Percentiles rank a stretch among this genome's conserved stretches.
Conservation (phyloP, 768 basidiomycete genomes). For the Lepiota venenata region DNA sequence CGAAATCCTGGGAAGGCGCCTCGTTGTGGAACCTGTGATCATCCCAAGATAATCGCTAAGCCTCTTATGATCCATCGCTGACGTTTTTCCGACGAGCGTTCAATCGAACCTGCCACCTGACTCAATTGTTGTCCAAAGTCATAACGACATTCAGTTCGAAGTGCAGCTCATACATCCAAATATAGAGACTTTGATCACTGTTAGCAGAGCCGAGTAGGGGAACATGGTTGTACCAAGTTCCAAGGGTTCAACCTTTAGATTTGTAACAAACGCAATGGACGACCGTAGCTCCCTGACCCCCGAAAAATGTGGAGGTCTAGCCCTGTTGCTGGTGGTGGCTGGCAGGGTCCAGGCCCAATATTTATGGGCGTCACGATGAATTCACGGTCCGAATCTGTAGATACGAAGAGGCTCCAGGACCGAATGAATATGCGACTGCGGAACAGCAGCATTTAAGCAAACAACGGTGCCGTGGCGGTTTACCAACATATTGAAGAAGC, state of each 20-base stretch:
- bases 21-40: slow-evolving; percentile 1
- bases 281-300: too few species aligned
- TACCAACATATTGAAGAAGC: neutral
- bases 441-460: neutral
- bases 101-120: neutral
- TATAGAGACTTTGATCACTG: neutral
- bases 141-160: neutral
- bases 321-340: neutral
- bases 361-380: neutral
- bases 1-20: neutral
- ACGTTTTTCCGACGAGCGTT: neutral
- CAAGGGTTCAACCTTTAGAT: neutral
- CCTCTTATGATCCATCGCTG: neutral
- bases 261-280: too few species aligned
- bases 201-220: neutral
- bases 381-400: neutral
- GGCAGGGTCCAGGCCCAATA: neutral
- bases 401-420: neutral
- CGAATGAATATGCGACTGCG: slow-evolving; percentile 1
- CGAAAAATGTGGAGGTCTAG: neutral
- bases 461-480: neutral
- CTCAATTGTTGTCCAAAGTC: too few species aligned
- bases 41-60: neutral
- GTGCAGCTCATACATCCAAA: neutral
- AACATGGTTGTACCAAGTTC: neutral